These are phyloP conservation scores for Dipodascus geniculatus DNA, from an alignment of 805 yeast species.

Conservation along the genomic window DNA sequence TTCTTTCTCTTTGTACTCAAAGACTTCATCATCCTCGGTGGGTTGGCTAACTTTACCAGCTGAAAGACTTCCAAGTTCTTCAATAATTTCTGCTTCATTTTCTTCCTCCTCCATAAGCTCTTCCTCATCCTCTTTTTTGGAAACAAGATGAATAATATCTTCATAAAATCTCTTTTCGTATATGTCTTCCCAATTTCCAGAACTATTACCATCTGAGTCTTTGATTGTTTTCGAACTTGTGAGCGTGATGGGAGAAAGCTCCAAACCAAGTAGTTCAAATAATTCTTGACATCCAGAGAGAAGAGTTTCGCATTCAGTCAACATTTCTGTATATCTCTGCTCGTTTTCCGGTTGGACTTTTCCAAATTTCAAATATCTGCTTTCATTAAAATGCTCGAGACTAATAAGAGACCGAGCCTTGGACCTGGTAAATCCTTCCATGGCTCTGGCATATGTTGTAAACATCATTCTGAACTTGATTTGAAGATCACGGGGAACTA, in stretches of 20 bases:
- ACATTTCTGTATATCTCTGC: conserved; percentile 13
- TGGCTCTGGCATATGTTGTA: conserved; percentile 36
- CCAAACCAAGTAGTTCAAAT: conserved; percentile 31
- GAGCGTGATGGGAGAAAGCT: conserved; percentile 25
- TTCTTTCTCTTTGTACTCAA: conserved; percentile 32
- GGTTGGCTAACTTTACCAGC: conserved; percentile 8
- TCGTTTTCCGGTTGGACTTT: conserved; percentile 34
- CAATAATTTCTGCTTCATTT: conserved; percentile 17
- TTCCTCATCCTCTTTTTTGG: not conserved
- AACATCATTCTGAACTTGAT: conserved; percentile 28
- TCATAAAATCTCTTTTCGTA: conserved; percentile 58
- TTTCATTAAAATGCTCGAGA: not conserved
- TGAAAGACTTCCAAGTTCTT: conserved; percentile 5
- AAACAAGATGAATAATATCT: conserved; percentile 52
- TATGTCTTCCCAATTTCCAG: conserved; percentile 49
- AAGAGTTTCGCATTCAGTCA: conserved; percentile 29
- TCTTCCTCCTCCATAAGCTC: conserved; percentile 8
- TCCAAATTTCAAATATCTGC: conserved; percentile 39
- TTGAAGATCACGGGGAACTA: conserved; percentile 11
- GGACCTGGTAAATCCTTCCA: not conserved
- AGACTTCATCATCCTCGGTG: conserved; percentile 26
- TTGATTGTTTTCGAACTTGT: conserved; percentile 21
- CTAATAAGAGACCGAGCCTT: not conserved
- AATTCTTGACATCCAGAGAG: conserved; percentile 32
- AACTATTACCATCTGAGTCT: conserved; percentile 10